A percentile compares a stretch with the other conserved stretches of the same genome.
Conservation (phyloP, 176 grass and related monocot species). For the Rhipidocladum racemiflorum region DNA sequence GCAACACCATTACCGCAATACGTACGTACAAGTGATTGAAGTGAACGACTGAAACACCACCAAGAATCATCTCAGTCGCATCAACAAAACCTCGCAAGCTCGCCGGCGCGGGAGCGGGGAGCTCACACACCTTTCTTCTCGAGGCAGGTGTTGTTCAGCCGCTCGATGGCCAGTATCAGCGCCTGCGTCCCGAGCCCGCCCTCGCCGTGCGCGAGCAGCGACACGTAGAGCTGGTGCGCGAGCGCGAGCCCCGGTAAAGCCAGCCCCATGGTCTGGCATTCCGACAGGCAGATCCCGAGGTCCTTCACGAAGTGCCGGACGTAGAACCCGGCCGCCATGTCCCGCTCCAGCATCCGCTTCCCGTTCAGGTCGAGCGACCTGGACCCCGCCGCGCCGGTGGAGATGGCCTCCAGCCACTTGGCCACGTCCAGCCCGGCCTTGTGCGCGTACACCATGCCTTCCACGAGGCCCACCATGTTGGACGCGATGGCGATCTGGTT, state of each 20-base stretch:
- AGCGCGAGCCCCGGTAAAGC: constrained; percentile 85
- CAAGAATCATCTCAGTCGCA: background rate
- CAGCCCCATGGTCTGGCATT: constrained; percentile 92
- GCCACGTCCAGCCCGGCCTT: constrained; percentile 82
- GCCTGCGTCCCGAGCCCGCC: constrained; percentile 82
- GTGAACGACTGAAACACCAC: constrained; percentile 6
- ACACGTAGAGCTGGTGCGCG: constrained; percentile 83
- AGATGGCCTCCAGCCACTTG: constrained; percentile 96
- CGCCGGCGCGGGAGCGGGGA: background rate
- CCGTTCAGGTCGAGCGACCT: constrained; percentile 76
- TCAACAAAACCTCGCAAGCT: background rate
- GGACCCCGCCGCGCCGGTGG: constrained; percentile 79
- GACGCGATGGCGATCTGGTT: constrained; percentile 95
- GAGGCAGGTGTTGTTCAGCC: constrained; percentile 87
- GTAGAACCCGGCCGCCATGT: constrained; percentile 91
- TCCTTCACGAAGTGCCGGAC: constrained; percentile 97
- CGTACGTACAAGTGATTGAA: background rate
- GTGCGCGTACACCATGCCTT: constrained; percentile 93
- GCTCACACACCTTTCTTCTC: constrained; percentile 39
- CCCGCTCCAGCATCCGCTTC: constrained; percentile 80
- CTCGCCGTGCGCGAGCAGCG: constrained; percentile 77
- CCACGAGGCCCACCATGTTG: constrained; percentile 94
- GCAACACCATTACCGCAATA: background rate
- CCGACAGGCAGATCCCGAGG: constrained; percentile 86
- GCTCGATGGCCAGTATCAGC: constrained; percentile 70